A percentile compares a stretch with the other conserved stretches of the same genome.
Conservation (phyloP, 2,329 filamentous ascomycete species). For the Aspergillus sp. region DNA sequence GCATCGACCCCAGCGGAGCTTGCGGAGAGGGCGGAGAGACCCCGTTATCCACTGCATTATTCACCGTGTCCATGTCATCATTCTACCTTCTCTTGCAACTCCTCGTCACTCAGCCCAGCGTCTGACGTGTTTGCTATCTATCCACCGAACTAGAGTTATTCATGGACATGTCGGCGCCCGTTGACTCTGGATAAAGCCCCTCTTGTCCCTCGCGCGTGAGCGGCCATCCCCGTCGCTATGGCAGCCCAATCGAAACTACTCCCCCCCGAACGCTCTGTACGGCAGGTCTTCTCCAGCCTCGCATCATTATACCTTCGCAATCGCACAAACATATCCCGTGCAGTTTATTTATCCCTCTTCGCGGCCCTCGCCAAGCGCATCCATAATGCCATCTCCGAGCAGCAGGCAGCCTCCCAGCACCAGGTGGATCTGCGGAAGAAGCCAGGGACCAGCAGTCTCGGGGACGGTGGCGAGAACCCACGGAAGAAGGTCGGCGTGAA, state of each 20-base stretch:
- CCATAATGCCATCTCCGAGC: conserved; percentile 86
- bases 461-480: conserved; percentile 29
- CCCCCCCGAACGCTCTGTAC: conserved; percentile 64
- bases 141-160: background rate
- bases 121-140: background rate
- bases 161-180: conserved; percentile 22
- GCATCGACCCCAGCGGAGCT: conserved; percentile 2
- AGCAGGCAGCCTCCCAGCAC: conserved; percentile 77
- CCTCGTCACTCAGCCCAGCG: background rate
- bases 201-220: conserved; percentile 9
- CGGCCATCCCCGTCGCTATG: conserved; percentile 51
- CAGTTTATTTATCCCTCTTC: conserved; percentile 79
- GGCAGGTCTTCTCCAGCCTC: conserved; percentile 64
- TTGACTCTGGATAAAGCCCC: conserved; percentile 21
- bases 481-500: conserved; percentile 89
- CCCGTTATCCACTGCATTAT: conserved; percentile 3
- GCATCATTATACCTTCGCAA: conserved; percentile 73
- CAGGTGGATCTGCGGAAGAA: conserved; percentile 62
- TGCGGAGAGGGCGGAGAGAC: background rate
- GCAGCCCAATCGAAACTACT: conserved; percentile 72
- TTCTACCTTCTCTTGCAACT: background rate
- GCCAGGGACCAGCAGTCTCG: conserved; percentile 45
- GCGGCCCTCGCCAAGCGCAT: conserved; percentile 81
- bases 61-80: conserved; percentile 17
- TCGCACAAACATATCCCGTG: conserved; percentile 78